These are phyloP conservation scores for Saturnispora besseyi DNA, from an alignment of 805 yeast genomes.

Conservation along the genomic window DNA sequence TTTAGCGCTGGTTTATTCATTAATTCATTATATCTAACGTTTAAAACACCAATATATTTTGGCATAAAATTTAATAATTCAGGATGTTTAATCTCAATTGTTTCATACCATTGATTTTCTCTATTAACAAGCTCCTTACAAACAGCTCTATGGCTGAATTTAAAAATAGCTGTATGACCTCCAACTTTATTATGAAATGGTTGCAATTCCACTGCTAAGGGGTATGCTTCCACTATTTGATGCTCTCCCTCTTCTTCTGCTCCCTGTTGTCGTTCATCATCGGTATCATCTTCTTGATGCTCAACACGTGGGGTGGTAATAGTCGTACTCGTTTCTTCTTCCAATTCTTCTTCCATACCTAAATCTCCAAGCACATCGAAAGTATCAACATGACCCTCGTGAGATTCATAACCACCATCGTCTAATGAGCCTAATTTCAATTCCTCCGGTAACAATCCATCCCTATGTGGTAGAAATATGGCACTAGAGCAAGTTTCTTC, in stretches of 20 bases:
- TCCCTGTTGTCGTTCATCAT: not conserved
- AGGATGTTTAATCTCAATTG: constrained; percentile 68
- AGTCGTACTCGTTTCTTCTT: not conserved
- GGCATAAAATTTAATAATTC: constrained; percentile 85
- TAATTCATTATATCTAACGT: constrained; percentile 63
- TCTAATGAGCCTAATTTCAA: not conserved
- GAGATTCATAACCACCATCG: not conserved
- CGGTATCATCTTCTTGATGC: not conserved
- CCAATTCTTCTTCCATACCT: not conserved
- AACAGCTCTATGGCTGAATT: constrained; percentile 84
- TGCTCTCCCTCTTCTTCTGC: constrained; percentile 14
- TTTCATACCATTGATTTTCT: constrained; percentile 88
- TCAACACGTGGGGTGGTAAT: not conserved
- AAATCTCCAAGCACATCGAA: not conserved
- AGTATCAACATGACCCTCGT: not conserved
- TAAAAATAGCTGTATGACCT: constrained; percentile 94
- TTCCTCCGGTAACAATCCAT: not conserved
- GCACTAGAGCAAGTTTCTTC: constrained; percentile 1
- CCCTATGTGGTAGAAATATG: not conserved
- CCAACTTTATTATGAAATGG: constrained; percentile 95
- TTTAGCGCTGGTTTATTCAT: constrained; percentile 3
- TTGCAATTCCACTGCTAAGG: constrained; percentile 77
- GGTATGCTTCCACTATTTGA: constrained; percentile 32
- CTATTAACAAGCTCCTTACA: constrained; percentile 88
- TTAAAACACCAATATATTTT: constrained; percentile 84